Percentiles rank a stretch among this genome's conserved stretches.
phyloP scores from a whole-genome alignment of 106 monocot species.

The Phalaenopsis equestris region DNA sequence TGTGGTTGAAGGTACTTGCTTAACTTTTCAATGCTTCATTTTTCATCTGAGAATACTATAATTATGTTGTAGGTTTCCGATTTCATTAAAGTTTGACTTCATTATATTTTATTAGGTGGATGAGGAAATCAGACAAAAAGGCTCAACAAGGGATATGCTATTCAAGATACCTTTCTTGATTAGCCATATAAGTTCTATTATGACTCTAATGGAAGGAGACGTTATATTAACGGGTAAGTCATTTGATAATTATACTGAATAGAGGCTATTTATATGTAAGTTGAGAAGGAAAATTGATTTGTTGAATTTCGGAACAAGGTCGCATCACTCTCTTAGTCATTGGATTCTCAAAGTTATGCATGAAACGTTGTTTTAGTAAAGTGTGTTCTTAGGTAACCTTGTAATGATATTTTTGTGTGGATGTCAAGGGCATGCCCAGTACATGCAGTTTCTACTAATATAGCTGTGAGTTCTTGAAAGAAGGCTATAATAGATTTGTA shows the following conservation, averaged over 20 bases:
- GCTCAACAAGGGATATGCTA: slow-evolving; percentile 95
- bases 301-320: neutral
- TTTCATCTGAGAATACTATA: neutral
- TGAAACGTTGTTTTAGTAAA: too few species aligned
- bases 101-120: slow-evolving; percentile 57
- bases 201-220: slow-evolving; percentile 75
- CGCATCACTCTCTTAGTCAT: too few species aligned
- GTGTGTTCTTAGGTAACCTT: too few species aligned
- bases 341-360: too few species aligned
- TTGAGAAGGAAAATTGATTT: neutral
- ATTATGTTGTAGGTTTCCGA: neutral
- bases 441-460: too few species aligned
- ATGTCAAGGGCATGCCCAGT: too few species aligned
- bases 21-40: slow-evolving; percentile 6
- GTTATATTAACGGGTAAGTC: slow-evolving; percentile 79
- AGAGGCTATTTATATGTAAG: neutral
- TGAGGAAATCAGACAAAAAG: slow-evolving; percentile 79
- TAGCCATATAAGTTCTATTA: slow-evolving; percentile 72
- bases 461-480: too few species aligned
- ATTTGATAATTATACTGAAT: neutral
- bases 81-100: neutral
- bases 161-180: slow-evolving; percentile 87
- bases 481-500: too few species aligned
- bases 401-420: too few species aligned
- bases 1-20: slow-evolving; percentile 81